Evolutionary conservation across 257 asterid genomes (phyloP).

Genomic region (Solanum pennellii): DNA sequence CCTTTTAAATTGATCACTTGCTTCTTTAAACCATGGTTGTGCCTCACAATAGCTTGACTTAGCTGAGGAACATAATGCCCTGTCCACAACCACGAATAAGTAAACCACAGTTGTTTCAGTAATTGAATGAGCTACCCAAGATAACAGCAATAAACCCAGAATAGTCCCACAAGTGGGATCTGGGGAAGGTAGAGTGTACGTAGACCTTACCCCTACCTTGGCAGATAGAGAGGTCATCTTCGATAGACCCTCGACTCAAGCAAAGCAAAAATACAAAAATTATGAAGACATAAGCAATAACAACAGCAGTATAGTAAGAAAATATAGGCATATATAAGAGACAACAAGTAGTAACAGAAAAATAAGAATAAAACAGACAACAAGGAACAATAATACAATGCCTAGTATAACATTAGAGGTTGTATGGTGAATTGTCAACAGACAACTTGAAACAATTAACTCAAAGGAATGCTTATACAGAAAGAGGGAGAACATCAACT

Average conservation of each 20-base stretch:
- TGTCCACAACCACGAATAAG: conserved; percentile 12
- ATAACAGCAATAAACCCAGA: not conserved
- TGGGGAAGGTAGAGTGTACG: not conserved
- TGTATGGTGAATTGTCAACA: not conserved
- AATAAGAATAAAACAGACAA: not conserved
- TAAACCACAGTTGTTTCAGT: not conserved
- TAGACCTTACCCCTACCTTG: not conserved
- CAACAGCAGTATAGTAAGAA: not conserved
- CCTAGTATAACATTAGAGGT: not conserved
- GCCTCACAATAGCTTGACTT: conserved; percentile 70
- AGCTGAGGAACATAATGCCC: conserved; percentile 98
- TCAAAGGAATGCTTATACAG: not conserved
- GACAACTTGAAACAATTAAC: not conserved
- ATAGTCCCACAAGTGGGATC: not conserved
- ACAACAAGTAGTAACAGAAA: not conserved
- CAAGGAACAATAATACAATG: not conserved
- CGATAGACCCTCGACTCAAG: not conserved
- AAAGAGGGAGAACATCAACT: not conserved
- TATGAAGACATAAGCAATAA: not conserved
- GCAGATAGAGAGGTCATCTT: not conserved
- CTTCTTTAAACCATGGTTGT: conserved; percentile 42
- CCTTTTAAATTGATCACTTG: conserved; percentile 68
- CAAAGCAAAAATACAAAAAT: not conserved
- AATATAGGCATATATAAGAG: not conserved
- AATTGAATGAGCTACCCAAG: not conserved